These are phyloP conservation scores for Elongisporangium undulatum DNA, from an alignment of 352 stramenopile genomes.

Conservation along the genomic window DNA sequence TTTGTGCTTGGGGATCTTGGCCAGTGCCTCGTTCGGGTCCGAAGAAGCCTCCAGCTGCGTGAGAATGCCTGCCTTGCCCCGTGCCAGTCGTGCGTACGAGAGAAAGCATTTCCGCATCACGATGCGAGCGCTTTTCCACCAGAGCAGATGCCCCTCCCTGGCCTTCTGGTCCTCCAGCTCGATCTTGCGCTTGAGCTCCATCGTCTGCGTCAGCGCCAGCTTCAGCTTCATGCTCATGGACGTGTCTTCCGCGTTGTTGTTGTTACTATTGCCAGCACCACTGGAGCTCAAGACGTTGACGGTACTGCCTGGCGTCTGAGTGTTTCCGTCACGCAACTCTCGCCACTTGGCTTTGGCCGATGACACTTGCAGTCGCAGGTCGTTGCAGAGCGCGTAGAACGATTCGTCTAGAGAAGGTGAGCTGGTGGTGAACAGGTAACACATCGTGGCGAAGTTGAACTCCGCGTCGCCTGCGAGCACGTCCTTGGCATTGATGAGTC, in stretches of 20 bases:
- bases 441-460: conserved; percentile 70
- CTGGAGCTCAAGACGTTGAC: conserved; percentile 3
- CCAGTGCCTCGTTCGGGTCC: conserved; percentile 64
- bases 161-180: conserved; percentile 53
- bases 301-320: background rate
- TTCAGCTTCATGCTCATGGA: conserved; percentile 58
- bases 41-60: conserved; percentile 34
- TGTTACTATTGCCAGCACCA: background rate
- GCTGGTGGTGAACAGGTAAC: conserved; percentile 64
- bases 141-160: conserved; percentile 58
- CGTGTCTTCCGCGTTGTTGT: conserved; percentile 12
- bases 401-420: conserved; percentile 50
- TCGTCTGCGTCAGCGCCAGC: conserved; percentile 56
- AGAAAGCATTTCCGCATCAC: conserved; percentile 78
- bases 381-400: conserved; percentile 38
- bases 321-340: conserved; percentile 19
- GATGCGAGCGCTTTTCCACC: conserved; percentile 65
- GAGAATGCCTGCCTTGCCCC: conserved; percentile 60
- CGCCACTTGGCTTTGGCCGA: conserved; percentile 52
- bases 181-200: conserved; percentile 69
- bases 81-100: conserved; percentile 56
- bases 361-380: conserved; percentile 54
- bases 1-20: conserved; percentile 39
- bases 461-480: conserved; percentile 65
- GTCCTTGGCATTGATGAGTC: conserved; percentile 58